Percentiles rank a stretch among this genome's conserved stretches.
Conservation (phyloP, 2,329 filamentous ascomycete genomes). For the Nigrospora osmanthi region DNA sequence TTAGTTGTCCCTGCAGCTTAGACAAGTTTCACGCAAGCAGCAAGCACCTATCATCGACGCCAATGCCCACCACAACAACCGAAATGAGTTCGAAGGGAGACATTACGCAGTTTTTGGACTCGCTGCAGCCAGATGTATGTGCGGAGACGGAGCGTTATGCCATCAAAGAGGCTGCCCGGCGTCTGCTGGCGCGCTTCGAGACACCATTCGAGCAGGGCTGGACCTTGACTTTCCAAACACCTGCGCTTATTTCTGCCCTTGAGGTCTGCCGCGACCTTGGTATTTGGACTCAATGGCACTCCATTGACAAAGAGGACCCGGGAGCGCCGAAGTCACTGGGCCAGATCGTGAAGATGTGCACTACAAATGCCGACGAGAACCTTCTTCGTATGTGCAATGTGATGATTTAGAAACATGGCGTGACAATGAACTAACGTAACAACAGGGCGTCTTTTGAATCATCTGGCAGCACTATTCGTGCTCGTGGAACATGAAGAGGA, state of each 20-base stretch:
- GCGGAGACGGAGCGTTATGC: slow-evolving; percentile 6
- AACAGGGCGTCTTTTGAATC: slow-evolving; percentile 15
- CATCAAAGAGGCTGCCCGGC: slow-evolving; percentile 10
- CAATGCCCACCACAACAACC: too few relatives aligned
- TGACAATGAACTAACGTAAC: not conserved
- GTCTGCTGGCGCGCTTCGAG: slow-evolving; percentile 11
- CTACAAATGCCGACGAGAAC: slow-evolving; percentile 10
- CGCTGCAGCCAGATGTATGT: slow-evolving; percentile 3
- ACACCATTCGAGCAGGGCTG: slow-evolving; percentile 11
- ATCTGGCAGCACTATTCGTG: slow-evolving; percentile 12
- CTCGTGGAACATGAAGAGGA: slow-evolving; percentile 16
- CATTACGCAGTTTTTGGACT: not conserved
- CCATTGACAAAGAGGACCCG: not conserved
- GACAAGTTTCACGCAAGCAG: too few relatives aligned
- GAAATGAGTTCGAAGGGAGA: not conserved
- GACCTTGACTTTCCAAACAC: slow-evolving; percentile 8
- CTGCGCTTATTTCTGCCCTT: slow-evolving; percentile 10
- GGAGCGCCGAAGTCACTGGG: slow-evolving; percentile 9
- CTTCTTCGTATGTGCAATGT: slow-evolving; percentile 10
- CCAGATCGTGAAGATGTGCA: slow-evolving; percentile 8
- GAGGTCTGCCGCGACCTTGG: slow-evolving; percentile 12
- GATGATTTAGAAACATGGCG: not conserved
- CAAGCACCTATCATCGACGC: too few relatives aligned
- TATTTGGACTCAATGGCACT: slow-evolving; percentile 13
- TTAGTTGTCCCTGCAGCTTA: too few relatives aligned